phyloP scores from a whole-genome alignment of 2,329 filamentous ascomycete genomes.

The Fusarium ambrosium region DNA sequence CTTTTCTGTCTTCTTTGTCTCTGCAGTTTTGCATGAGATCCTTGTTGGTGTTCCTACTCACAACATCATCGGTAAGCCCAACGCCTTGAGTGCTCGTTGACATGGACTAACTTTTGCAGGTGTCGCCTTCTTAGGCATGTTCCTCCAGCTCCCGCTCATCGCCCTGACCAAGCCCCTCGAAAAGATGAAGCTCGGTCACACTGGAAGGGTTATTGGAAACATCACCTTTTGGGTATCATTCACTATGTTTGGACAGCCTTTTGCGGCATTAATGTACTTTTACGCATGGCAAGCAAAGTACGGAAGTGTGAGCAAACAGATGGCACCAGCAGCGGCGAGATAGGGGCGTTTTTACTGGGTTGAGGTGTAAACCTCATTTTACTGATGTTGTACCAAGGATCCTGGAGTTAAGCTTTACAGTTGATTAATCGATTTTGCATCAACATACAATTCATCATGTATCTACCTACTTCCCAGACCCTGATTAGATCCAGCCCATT shows the following conservation, averaged over 20 bases:
- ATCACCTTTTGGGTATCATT: slow-evolving; percentile 97
- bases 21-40: slow-evolving; percentile 90
- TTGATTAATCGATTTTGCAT: slow-evolving; percentile 13
- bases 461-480: not conserved
- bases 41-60: slow-evolving; percentile 95
- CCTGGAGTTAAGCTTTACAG: slow-evolving; percentile 11
- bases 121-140: slow-evolving; percentile 94
- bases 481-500: not conserved
- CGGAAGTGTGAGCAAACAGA: slow-evolving; percentile 77
- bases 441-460: slow-evolving; percentile 8
- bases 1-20: slow-evolving; percentile 87
- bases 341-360: slow-evolving; percentile 7
- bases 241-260: slow-evolving; percentile 92
- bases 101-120: slow-evolving; percentile 61
- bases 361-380: slow-evolving; percentile 2
- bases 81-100: not conserved
- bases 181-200: slow-evolving; percentile 77
- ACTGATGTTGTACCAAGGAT: slow-evolving; percentile 6
- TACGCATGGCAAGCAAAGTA: slow-evolving; percentile 99
- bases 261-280: slow-evolving; percentile 94
- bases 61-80: slow-evolving; percentile 81
- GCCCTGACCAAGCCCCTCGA: slow-evolving; percentile 82
- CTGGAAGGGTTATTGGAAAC: slow-evolving; percentile 87
- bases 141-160: slow-evolving; percentile 92
- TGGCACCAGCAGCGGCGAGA: slow-evolving; percentile 27